These are phyloP conservation scores for Geotrichum australiense DNA, from an alignment of 1,139 yeast species.

Conservation along the genomic window DNA sequence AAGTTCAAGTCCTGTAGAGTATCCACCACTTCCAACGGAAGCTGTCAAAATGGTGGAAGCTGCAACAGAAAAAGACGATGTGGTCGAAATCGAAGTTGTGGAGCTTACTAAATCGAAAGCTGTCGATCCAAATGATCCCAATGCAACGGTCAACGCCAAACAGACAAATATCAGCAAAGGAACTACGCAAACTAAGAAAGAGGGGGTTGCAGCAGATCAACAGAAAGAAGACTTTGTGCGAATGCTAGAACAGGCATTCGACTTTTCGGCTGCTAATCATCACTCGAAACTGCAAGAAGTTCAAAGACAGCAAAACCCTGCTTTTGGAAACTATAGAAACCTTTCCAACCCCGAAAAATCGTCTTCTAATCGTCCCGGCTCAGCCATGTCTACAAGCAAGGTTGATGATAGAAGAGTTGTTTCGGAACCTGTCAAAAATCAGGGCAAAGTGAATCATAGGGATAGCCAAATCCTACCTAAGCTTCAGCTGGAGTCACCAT, in stretches of 20 bases:
- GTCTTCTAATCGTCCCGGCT: background rate
- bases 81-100: background rate
- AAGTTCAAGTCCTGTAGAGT: constrained; percentile 2
- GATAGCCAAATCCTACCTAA: background rate
- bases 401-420: constrained; percentile 11
- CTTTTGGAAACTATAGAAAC: constrained; percentile 2
- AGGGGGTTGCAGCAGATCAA: background rate
- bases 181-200: background rate
- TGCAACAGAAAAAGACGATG: constrained; percentile 4
- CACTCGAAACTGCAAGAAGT: too few species aligned
- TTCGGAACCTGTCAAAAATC: constrained; percentile 7
- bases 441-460: background rate
- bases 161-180: background rate
- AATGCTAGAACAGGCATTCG: constrained; percentile 18
- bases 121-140: constrained; percentile 1
- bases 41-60: constrained; percentile 13
- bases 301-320: background rate
- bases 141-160: background rate
- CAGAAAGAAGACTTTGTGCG: constrained; percentile 16
- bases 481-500: background rate
- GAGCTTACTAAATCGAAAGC: background rate
- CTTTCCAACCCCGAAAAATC: constrained; percentile 3
- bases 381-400: background rate
- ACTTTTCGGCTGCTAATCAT: constrained; percentile 7
- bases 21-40: constrained; percentile 17